phyloP scores from a whole-genome alignment of 2,329 filamentous ascomycete genomes.

The Purpureocillium lavendulum region DNA sequence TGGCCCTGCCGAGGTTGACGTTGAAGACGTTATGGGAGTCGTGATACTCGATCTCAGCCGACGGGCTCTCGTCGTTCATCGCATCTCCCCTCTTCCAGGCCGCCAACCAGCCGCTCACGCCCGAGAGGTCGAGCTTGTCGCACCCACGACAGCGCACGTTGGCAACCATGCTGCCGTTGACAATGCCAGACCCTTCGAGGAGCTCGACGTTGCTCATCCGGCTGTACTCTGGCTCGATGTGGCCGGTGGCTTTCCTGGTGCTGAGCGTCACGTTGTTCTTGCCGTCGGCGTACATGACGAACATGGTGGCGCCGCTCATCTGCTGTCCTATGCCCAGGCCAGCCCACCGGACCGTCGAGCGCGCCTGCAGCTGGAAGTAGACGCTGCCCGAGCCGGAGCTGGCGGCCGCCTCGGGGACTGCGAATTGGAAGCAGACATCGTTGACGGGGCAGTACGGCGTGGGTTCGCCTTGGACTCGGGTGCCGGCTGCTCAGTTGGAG shows the following conservation, averaged over 20 bases:
- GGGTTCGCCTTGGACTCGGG: conserved; percentile 14
- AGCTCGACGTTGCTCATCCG: conserved; percentile 38
- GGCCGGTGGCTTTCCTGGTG: conserved; percentile 38
- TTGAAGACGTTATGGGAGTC: conserved; percentile 33
- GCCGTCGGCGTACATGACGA: conserved; percentile 53
- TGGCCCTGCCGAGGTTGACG: conserved; percentile 40
- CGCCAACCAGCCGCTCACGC: conserved; percentile 40
- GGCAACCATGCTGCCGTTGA: conserved; percentile 44
- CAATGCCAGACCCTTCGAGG: conserved; percentile 50
- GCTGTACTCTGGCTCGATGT: conserved; percentile 39
- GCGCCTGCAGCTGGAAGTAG: conserved; percentile 52
- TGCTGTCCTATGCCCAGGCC: conserved; percentile 45
- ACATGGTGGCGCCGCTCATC: conserved; percentile 53
- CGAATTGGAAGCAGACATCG: conserved; percentile 47
- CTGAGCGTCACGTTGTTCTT: conserved; percentile 53
- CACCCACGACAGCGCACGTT: conserved; percentile 51
- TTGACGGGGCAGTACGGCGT: conserved; percentile 31
- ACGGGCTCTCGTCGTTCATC: conserved; percentile 32
- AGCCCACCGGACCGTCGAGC: conserved; percentile 46
- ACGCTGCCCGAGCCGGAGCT: conserved; percentile 43
- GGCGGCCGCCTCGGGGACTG: conserved; percentile 41
- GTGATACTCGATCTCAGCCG: conserved; percentile 35
- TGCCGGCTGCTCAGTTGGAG: too few species aligned
- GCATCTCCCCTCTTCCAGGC: conserved; percentile 42
- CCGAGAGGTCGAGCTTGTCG: conserved; percentile 33